Base-by-base conservation (phyloP, 768 basidiomycete genomes). In the Termitomyces sp. region DNA sequence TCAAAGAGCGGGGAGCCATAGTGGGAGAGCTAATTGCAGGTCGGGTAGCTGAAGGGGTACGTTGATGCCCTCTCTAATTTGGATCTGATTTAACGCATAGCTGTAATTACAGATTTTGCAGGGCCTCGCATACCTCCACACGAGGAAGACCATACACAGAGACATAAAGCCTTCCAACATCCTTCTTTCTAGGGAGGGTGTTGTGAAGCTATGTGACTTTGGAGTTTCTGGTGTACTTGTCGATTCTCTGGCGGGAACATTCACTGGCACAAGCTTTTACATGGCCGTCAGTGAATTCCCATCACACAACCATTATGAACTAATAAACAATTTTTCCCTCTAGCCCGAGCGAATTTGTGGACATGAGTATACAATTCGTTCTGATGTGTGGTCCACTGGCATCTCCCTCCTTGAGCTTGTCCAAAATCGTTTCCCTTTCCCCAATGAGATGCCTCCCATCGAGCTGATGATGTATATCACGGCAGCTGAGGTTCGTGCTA, bases 331-430 rank as follows among this genome's bases (percentile, higher is more conserved):
- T 65, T 42, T 56, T 43, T 59, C 46, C 53, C 53, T 48, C 43
- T 57, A 94, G 91, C 96, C 96, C 49, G 96, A 98, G 73, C 88
- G 96, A 61, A 95, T 98, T 60, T 88, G 86, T 65, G 96, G 96
- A 5, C 83, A 88, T 55, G 86, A 89, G 63, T 99, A 97, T 71
- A 92, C 92, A 33, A 96, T 97, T 67, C 87, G 93, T 57, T 93
- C 95, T 37, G 95, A 99, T 70, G 95, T 99, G 24, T 99, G 97
- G 97, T 98, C 95, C 0, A 89, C 94, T 14, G 97, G 96, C 24
- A 89, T 99, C 45, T 91, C 95, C 0, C 80, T 99, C 34, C 82
- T 98, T 64, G 97, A 98, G 74, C 84, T 99, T 24, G 91, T 95
- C 5, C 85, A 92, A 67, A 97, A 96, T 66, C 85, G 90, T 42